Evolutionary conservation across 202 grass and related monocot species (phyloP).

Genomic region (Hordeum pubiflorum): DNA sequence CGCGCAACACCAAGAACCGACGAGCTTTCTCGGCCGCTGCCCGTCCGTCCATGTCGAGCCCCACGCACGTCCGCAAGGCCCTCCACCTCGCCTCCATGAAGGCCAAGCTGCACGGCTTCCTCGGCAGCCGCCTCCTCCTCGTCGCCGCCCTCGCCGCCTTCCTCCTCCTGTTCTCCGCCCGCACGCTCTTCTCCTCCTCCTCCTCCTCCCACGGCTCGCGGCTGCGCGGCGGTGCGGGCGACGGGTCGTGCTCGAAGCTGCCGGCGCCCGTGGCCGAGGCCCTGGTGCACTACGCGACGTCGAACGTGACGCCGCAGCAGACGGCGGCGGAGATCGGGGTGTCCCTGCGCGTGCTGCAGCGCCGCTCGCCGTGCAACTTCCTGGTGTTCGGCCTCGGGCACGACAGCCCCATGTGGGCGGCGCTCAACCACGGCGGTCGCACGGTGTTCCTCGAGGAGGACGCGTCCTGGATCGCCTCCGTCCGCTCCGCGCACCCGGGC

Average conservation of each 20-base stretch:
- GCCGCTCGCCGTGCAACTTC: slow-evolving; percentile 70
- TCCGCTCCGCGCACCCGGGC: slow-evolving; percentile 25
- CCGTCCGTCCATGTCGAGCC: slow-evolving; percentile 30
- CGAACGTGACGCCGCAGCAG: slow-evolving; percentile 73
- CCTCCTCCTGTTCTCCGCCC: slow-evolving; percentile 49
- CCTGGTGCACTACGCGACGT: slow-evolving; percentile 67
- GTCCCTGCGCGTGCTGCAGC: slow-evolving; percentile 44
- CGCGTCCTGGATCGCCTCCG: slow-evolving; percentile 47
- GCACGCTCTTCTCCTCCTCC: slow-evolving; percentile 15
- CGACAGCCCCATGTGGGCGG: slow-evolving; percentile 84
- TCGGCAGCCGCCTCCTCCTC: slow-evolving; percentile 41
- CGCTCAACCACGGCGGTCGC: slow-evolving; percentile 83
- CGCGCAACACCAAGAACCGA: background rate
- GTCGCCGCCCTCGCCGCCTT: slow-evolving; percentile 27
- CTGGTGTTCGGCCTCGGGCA: slow-evolving; percentile 73
- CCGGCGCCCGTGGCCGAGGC: slow-evolving; percentile 36
- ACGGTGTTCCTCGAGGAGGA: slow-evolving; percentile 95
- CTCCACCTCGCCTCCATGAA: slow-evolving; percentile 51
- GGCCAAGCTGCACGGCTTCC: slow-evolving; percentile 42
- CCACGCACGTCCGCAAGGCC: slow-evolving; percentile 46
- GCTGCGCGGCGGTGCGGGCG: background rate
- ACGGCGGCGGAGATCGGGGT: slow-evolving; percentile 59
- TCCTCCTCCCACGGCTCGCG: background rate
- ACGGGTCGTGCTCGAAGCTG: slow-evolving; percentile 33
- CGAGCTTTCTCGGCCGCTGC: background rate